phyloP scores from a whole-genome alignment of 768 basidiomycete genomes.

The Lyophyllum decastes region DNA sequence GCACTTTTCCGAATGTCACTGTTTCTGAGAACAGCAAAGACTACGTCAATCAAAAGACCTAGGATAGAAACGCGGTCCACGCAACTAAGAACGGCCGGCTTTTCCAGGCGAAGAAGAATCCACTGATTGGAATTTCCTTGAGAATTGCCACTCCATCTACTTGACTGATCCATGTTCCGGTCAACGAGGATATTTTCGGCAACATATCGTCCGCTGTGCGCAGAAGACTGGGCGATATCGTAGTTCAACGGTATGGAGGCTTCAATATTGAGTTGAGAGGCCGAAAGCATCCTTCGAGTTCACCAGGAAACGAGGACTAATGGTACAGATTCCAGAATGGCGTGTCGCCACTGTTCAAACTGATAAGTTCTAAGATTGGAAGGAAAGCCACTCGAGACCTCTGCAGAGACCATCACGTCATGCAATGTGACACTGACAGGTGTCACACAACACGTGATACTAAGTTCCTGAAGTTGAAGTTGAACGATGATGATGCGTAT shows the following conservation, averaged over 20 bases:
- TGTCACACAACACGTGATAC: not conserved
- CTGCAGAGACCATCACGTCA: not conserved
- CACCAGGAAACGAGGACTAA: not conserved
- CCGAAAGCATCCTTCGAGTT: constrained; percentile 11
- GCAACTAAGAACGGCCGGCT: constrained; percentile 66
- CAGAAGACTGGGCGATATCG: constrained; percentile 60
- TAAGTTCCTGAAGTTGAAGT: not conserved
- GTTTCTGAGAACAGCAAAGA: constrained; percentile 42
- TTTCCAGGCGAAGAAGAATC: constrained; percentile 67
- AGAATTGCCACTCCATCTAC: constrained; percentile 76
- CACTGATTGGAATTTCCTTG: constrained; percentile 65
- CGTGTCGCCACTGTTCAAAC: not conserved
- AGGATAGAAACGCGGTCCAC: constrained; percentile 19
- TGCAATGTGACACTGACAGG: not conserved
- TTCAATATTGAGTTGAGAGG: constrained; percentile 1
- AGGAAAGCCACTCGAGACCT: not conserved
- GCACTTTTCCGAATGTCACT: constrained; percentile 83
- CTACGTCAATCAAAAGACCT: constrained; percentile 5
- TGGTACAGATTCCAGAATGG: not conserved
- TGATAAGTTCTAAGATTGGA: not conserved
- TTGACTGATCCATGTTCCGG: constrained; percentile 61
- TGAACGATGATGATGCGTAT: not conserved
- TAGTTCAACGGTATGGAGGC: constrained; percentile 40
- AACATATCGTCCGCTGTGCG: constrained; percentile 69
- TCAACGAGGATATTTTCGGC: constrained; percentile 72